Evolutionary conservation across 805 yeast genomes (phyloP).

Genomic region (Starmerella floris): DNA sequence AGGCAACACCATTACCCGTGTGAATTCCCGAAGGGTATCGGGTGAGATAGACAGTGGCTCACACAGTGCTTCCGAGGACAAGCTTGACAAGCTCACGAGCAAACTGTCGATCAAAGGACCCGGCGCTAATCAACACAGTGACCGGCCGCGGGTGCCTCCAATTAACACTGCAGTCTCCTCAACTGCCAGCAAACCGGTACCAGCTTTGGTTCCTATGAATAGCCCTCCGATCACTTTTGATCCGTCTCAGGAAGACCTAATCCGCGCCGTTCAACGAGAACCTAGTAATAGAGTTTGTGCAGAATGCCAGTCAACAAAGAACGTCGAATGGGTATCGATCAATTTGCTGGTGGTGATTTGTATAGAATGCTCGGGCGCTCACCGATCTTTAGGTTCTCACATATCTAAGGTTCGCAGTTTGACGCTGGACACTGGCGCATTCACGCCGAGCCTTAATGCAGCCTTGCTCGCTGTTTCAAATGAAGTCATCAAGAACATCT

Average conservation of each 20-base stretch:
- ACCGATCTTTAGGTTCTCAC: constrained; percentile 72
- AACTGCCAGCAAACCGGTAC: neutral
- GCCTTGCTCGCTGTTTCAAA: constrained; percentile 49
- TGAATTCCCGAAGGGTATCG: no score
- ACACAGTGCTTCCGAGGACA: no score
- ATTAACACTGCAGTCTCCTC: constrained; percentile 10
- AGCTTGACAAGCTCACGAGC: constrained; percentile 19
- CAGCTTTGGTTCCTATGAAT: neutral
- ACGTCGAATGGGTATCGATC: constrained; percentile 78
- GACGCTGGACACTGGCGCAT: constrained; percentile 48
- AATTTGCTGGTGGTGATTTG: constrained; percentile 62
- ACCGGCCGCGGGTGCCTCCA: constrained; percentile 16
- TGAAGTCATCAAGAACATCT: constrained; percentile 40
- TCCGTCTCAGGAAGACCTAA: constrained; percentile 6
- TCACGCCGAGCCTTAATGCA: constrained; percentile 45
- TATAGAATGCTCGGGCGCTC: constrained; percentile 78
- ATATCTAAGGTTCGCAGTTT: constrained; percentile 66
- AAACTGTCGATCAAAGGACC: constrained; percentile 17
- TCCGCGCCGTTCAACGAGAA: constrained; percentile 22
- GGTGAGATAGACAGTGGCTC: no score
- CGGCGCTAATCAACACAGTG: neutral
- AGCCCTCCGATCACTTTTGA: neutral
- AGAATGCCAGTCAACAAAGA: constrained; percentile 54
- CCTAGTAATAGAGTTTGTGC: constrained; percentile 56
- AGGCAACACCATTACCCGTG: no score